Percentiles rank a stretch among this genome's conserved stretches.
Evolutionary conservation across 371 early-diverging fungal genomes (phyloP).

Genomic region (Phascolomyces articulosus): DNA sequence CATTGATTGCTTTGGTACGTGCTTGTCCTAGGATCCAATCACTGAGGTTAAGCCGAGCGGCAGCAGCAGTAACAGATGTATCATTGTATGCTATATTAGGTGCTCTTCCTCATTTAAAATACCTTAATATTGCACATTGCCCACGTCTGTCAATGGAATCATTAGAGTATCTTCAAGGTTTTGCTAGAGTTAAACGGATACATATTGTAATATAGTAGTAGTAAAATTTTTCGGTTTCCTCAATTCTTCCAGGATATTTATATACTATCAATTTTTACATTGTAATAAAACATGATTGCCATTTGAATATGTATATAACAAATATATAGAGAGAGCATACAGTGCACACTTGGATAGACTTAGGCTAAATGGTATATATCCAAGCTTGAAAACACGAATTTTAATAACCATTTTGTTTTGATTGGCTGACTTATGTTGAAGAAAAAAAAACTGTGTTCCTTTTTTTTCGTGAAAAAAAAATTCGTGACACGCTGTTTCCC

Average conservation of each 20-base stretch:
- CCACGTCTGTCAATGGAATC: background rate
- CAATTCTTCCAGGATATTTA: no score
- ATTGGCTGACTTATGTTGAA: background rate
- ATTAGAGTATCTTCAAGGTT: background rate
- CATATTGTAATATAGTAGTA: background rate
- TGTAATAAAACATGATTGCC: no score
- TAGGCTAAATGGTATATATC: no score
- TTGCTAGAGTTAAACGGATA: background rate
- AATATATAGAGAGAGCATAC: no score
- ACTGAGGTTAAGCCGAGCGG: background rate
- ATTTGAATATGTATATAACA: no score
- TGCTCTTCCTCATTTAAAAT: background rate
- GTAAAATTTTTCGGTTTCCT: no score
- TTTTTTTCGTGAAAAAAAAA: background rate
- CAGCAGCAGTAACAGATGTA: background rate
- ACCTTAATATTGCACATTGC: background rate
- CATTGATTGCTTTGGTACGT: background rate
- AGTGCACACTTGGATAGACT: no score
- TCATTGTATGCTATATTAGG: background rate
- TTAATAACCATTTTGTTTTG: background rate
- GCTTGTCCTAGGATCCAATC: constrained; percentile 2
- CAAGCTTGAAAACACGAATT: no score
- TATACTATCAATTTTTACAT: no score
- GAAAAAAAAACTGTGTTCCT: background rate
- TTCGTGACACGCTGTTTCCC: background rate